Conservation (phyloP, 176 grass and related monocot genomes). For the Hordeum vulgare region DNA sequence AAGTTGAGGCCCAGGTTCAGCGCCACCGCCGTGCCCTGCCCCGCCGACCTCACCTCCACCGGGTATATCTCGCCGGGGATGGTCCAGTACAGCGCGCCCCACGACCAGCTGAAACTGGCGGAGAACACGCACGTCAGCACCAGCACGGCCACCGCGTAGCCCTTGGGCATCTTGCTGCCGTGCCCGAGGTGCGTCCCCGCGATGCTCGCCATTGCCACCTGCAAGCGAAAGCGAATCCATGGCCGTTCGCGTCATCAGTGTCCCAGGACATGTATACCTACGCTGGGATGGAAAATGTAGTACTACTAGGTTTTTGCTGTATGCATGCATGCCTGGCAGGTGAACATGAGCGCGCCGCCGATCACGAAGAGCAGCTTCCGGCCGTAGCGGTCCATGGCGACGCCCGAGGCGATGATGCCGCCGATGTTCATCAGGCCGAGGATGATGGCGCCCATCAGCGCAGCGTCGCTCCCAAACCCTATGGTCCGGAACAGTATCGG, state of each 20-base stretch:
- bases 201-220: conserved; percentile 66
- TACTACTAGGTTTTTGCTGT: background rate
- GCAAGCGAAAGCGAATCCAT: background rate
- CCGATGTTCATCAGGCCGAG: conserved; percentile 61
- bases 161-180: conserved; percentile 42
- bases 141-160: conserved; percentile 59
- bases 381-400: conserved; percentile 67
- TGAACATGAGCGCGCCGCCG: conserved; percentile 69
- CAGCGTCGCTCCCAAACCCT: conserved; percentile 61
- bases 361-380: conserved; percentile 61
- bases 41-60: conserved; percentile 70
- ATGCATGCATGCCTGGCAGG: conserved; percentile 31
- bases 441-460: conserved; percentile 67
- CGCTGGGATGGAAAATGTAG: background rate
- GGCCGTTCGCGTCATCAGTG: background rate
- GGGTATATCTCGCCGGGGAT: conserved; percentile 83
- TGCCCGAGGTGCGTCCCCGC: conserved; percentile 40
- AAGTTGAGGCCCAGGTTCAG: conserved; percentile 74
- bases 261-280: background rate
- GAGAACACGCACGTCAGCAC: conserved; percentile 52
- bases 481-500: conserved; percentile 71
- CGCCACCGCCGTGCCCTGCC: conserved; percentile 61
- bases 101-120: conserved; percentile 77
- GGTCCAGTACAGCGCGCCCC: conserved; percentile 76
- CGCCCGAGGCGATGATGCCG: conserved; percentile 49